These are phyloP conservation scores for Kappamyces sp. DNA, from an alignment of 192 early-diverging fungal species.

Conservation along the genomic window DNA sequence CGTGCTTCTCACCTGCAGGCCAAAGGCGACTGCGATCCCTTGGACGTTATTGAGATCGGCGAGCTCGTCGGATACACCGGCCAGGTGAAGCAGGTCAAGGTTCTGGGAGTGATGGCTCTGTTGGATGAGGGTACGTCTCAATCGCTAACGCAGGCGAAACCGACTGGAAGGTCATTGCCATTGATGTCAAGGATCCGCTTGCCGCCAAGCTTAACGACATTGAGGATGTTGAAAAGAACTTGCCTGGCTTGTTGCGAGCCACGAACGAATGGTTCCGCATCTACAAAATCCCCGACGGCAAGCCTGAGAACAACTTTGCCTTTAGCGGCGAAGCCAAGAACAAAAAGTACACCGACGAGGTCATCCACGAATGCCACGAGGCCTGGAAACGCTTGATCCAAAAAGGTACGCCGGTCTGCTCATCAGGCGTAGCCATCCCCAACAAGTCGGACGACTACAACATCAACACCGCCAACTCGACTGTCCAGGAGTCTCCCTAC, in stretches of 20 bases:
- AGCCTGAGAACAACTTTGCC: constrained; percentile 99
- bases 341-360: constrained; percentile 78
- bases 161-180: constrained; percentile 99
- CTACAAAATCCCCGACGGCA: constrained; percentile 99
- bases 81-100: constrained; percentile 99
- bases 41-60: constrained; percentile 98
- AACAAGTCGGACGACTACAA: constrained; percentile 66
- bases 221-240: constrained; percentile 96
- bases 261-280: constrained; percentile 99
- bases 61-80: constrained; percentile 86
- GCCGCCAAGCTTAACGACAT: constrained; percentile 97
- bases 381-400: constrained; percentile 84
- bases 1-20: constrained; percentile 29
- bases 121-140: constrained; percentile 76
- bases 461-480: constrained; percentile 59
- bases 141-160: constrained; percentile 59
- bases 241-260: constrained; percentile 91
- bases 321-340: constrained; percentile 77
- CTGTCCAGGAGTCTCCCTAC: constrained; percentile 70
- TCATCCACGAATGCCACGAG: constrained; percentile 89
- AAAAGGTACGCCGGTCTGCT: constrained; percentile 21
- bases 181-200: constrained; percentile 96
- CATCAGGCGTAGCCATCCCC: constrained; percentile 28
- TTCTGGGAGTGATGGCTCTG: constrained; percentile 96
- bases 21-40: constrained; percentile 93